These are phyloP conservation scores for Zasmidium angulare DNA, from an alignment of 2,329 filamentous ascomycete species.

Conservation along the genomic window DNA sequence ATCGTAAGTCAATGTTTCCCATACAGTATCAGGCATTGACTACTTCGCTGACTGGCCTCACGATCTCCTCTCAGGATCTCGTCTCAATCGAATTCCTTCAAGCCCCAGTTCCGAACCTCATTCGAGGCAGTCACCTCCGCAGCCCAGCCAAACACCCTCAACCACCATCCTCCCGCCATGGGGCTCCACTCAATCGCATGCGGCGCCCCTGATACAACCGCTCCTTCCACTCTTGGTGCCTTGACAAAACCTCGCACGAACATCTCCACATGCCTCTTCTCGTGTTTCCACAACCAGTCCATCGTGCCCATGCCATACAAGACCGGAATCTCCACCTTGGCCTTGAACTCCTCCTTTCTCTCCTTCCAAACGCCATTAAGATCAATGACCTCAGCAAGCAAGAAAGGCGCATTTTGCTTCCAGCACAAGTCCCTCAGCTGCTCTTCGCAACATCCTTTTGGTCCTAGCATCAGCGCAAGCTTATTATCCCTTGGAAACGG, in stretches of 20 bases:
- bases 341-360: slow-evolving; percentile 1
- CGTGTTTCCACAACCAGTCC: slow-evolving; percentile 11
- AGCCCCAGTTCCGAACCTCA: neutral
- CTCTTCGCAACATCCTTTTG: slow-evolving; percentile 2
- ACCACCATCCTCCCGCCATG: slow-evolving; percentile 7
- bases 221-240: slow-evolving; percentile 7
- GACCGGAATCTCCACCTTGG: slow-evolving; percentile 6
- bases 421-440: slow-evolving; percentile 1
- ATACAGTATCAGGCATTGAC: neutral
- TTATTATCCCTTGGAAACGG: slow-evolving; percentile 3
- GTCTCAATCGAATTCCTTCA: slow-evolving; percentile 2
- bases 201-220: slow-evolving; percentile 3
- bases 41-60: neutral
- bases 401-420: slow-evolving; percentile 4
- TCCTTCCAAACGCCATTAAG: slow-evolving; percentile 1
- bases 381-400: slow-evolving; percentile 2
- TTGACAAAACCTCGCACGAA: slow-evolving; percentile 6
- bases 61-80: neutral
- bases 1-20: slow-evolving; percentile 39
- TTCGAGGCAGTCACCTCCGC: slow-evolving; percentile 5
- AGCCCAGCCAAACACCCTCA: slow-evolving; percentile 9
- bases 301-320: slow-evolving; percentile 6
- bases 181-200: slow-evolving; percentile 9
- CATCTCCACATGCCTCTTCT: slow-evolving; percentile 5
- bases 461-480: slow-evolving; percentile 7